Evolutionary conservation across 2,329 filamentous ascomycete species (phyloP), one percentile per base, ranked within the genome.

Genomic region (Ceratocystis cacaofunesta): DNA sequence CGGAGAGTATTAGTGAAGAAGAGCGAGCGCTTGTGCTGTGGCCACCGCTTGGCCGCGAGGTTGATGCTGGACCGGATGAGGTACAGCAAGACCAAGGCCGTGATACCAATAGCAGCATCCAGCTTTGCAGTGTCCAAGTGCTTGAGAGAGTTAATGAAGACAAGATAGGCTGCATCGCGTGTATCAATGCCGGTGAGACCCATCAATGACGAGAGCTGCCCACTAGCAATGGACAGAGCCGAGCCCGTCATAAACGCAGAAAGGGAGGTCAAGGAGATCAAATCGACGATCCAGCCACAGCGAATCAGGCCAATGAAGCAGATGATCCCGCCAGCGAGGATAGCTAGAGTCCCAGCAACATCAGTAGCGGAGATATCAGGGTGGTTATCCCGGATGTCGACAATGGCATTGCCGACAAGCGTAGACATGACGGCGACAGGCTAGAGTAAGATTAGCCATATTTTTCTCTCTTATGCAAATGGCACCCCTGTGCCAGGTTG

Each of bases 241-340:
- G 92, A 96, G 1, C 92, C 92, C 0, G 94, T 97, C 89, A 97
- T 96, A 78, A 96, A 97, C 2, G 94, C 91, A 0, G 89, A 92
- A 64, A 97, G 89, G 0, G 92, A 89, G 1, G 90, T 86, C 65
- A 96, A 83, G 1, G 94, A 89, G 71, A 97, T 96, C 71, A 96
- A 83, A 70, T 97, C 91, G 61, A 96, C 91, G 62, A 97, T 86
- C 85, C 91, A 95, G 5, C 94, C 92, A 46, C 86, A 82, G 60
- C 92, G 85, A 55, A 89, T 77, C 2, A 96, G 77, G 2, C 92
- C 94, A 68, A 97, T 82, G 68, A 85, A 83, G 62, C 87, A 79
- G 46, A 96, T 87, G 66, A 96, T 88, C 44, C 79, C 80, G 46
- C 92, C 92, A 5, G 84, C 81, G 65, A 96, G 84, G 65, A 97